Conservation (phyloP, 257 asterid species). For the Penstemon newberryi region DNA sequence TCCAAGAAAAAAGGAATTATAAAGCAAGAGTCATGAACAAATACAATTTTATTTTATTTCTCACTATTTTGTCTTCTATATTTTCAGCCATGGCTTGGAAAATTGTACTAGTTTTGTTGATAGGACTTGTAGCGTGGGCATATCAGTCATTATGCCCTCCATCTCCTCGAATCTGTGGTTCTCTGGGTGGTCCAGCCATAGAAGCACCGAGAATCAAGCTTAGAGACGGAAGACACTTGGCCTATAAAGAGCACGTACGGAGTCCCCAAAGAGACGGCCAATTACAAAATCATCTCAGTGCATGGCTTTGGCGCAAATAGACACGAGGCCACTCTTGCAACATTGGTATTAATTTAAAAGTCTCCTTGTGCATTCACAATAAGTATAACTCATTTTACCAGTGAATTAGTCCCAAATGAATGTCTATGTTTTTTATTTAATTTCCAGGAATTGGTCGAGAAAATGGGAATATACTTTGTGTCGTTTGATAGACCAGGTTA, state of each 20-base stretch:
- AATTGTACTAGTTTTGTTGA: constrained; percentile 40
- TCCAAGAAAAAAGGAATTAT: no score
- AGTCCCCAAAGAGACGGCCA: constrained; percentile 62
- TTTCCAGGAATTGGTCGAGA: constrained; percentile 52
- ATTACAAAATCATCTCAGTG: constrained; percentile 56
- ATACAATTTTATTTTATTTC: no score
- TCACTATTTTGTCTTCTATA: not conserved
- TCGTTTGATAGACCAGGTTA: constrained; percentile 80
- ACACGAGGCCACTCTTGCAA: constrained; percentile 52
- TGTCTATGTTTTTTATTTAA: no score
- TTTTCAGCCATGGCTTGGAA: constrained; percentile 58
- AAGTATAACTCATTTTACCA: not conserved
- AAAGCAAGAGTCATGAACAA: no score
- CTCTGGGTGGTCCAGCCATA: constrained; percentile 54
- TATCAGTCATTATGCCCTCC: constrained; percentile 60
- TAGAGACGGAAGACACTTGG: constrained; percentile 73
- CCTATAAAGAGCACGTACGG: constrained; percentile 85
- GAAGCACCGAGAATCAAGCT: constrained; percentile 71
- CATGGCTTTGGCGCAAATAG: constrained; percentile 67
- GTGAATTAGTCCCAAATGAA: not conserved
- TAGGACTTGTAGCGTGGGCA: constrained; percentile 61
- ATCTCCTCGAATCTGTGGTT: constrained; percentile 63
- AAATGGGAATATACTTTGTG: constrained; percentile 59
- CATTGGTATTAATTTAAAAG: constrained; percentile 44
- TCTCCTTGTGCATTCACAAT: no score